Base-by-base conservation (phyloP, 2,329 filamentous ascomycete genomes). In the Talaromyces sp. region DNA sequence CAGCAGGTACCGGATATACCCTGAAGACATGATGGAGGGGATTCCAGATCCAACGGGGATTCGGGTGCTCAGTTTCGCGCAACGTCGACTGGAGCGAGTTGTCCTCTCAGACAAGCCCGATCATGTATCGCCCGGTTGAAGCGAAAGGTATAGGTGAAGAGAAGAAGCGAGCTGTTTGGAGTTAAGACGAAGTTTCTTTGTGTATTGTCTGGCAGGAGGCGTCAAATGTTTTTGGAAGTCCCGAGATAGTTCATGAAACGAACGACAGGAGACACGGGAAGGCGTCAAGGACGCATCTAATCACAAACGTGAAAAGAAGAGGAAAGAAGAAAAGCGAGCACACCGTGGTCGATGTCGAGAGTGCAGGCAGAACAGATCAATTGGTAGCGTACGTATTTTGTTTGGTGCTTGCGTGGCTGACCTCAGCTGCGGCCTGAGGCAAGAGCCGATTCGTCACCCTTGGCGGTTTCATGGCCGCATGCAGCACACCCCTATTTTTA, bases 1-100 rank as follows among this genome's bases (percentile, higher is more conserved):
- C 73, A 95, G 83, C 75, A 96, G 80, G 73, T 87, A 88, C 69
- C 86, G 84, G 67, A 86, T 71, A 68, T 78, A 78, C 66, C 72
- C 72, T n/a, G 70, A 69, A 52, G 73, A 70, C 75, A 77, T 77
- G 55, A 56, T 65, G 61, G 10, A 27, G 9, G 16, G 6, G 30
- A 14, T 14, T 42, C 27, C 16, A 56, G n/a, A 27, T 27, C 18
- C 16, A n/a, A 14, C 31, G 33, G 2, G 10, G 28, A 5, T 31
- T 12, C 27, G 23, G 23, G 5, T 30, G 50, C 50, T 47, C 44
- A 27, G 18, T 9, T 10, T 27, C 44, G 44, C 44, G 9, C 44
- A n/a, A 47, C 44, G 44, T 47, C 44, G 23, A 47, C 44, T 47
- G 44, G 44, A 23, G 44, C 44, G n/a, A 47, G 23, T 14, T 47